These are phyloP conservation scores for Xylaria sp. DNA, from an alignment of 2,329 filamentous ascomycete species.

Conservation along the genomic window DNA sequence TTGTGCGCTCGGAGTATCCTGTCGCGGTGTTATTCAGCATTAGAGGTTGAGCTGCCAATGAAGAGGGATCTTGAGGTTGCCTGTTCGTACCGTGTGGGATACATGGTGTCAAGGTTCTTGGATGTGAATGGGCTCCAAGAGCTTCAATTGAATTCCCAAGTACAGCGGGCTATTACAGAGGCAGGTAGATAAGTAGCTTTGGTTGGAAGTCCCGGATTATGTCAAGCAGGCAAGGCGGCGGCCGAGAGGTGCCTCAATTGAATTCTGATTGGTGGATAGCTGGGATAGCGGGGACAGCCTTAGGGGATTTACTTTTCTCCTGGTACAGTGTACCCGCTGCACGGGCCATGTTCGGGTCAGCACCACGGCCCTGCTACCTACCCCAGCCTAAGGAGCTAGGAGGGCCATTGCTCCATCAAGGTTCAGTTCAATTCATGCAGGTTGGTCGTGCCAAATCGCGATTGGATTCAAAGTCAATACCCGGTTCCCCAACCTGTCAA, in stretches of 20 bases:
- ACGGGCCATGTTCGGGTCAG: constrained; percentile 13
- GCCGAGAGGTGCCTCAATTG: constrained; percentile 6
- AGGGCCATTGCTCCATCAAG: constrained; percentile 14
- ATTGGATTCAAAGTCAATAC: constrained; percentile 32
- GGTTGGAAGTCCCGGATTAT: constrained; percentile 6
- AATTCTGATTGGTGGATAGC: constrained; percentile 26
- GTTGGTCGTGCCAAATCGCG: constrained; percentile 36
- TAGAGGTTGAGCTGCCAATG: constrained; percentile 20
- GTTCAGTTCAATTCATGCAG: constrained; percentile 31
- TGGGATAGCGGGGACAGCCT: not conserved
- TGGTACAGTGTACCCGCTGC: not conserved
- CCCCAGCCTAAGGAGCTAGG: constrained; percentile 4
- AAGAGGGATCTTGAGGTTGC: not conserved
- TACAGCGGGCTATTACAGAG: constrained; percentile 16
- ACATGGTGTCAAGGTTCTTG: constrained; percentile 47
- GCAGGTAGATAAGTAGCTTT: constrained; percentile 6
- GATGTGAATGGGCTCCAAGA: constrained; percentile 14
- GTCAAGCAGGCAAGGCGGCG: constrained; percentile 3
- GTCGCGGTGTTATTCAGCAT: constrained; percentile 15
- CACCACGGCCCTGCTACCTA: not conserved
- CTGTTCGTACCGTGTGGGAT: constrained; percentile 51
- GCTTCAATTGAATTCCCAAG: constrained; percentile 21
- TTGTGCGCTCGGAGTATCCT: constrained; percentile 64
- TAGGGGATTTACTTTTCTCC: constrained; percentile 38
- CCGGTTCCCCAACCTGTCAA: constrained; percentile 25